Base-by-base conservation (phyloP, 495 filamentous ascomycete genomes). In the Aspergillus nidulans region DNA sequence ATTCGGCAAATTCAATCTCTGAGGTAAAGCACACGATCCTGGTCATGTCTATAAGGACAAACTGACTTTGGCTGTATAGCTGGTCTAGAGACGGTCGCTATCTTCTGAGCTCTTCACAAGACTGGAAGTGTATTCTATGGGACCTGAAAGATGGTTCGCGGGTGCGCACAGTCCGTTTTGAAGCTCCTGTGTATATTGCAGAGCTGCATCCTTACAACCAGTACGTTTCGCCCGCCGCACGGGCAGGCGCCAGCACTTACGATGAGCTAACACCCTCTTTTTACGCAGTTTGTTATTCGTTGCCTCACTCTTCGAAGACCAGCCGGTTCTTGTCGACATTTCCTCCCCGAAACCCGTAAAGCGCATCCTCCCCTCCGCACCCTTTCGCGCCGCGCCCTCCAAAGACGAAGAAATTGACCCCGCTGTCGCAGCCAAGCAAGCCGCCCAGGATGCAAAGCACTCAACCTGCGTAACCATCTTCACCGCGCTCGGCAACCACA, bases 81-180 rank as follows among this genome's bases (percentile, higher is more conserved):
- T 99, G 94, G 94, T 96, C 91, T 7, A 77, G 88, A 57, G 87
- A 91, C 72, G 91, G 92, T 20, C 81, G 91, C 39, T 97, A 95
- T 70, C 80, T 99, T n/a, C 82, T 97, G 21, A 96, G 89, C 56
- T 85, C 89, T n/a, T 90, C 88, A 13, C 90, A 95, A 61, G 94
- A 96, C 63, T 97, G 92, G 87, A 95, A 91, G 70, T 91, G 85
- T 51, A 90, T 96, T 30, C 78, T 97, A 1, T 98, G 94, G 94
- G 95, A 98, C 70, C 71, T 98, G 42, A 77, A 86, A 58, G 85
- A 90, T 64, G 86, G 86, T 36, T 81, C 79, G 8, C 78, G 83
- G 43, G 63, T 88, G 51, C 80, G 87, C 32, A 86, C 80, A 21
- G 86, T 96, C 51, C 85, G 87, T 52, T 95, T 97, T 60, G 87